Conservation (phyloP, 257 asterid genomes). For the Penstemon barbatus region DNA sequence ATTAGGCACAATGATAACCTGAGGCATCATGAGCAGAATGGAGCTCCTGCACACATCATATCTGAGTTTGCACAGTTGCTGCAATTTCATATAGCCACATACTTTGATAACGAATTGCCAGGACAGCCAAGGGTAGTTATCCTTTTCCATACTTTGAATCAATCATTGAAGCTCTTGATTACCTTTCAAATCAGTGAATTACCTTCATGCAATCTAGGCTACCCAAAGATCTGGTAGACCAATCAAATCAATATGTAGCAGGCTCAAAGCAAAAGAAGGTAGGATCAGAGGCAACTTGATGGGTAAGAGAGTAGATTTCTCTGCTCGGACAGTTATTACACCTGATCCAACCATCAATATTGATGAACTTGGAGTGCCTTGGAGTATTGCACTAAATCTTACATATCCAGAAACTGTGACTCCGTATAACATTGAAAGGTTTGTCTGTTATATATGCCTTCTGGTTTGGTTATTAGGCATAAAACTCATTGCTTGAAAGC, state of each 20-base stretch:
- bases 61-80: conserved; percentile 96
- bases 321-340: conserved; percentile 98
- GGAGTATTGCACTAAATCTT: conserved; percentile 98
- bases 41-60: conserved; percentile 98
- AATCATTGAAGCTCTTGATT: conserved; percentile 15
- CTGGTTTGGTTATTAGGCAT: conserved; percentile 22
- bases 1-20: conserved; percentile 94
- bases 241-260: conserved; percentile 93
- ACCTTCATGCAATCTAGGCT: conserved; percentile 55
- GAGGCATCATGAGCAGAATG: conserved; percentile 94
- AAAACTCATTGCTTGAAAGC: conserved; percentile 30
- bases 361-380: conserved; percentile 95
- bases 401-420: conserved; percentile 99
- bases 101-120: conserved; percentile 95
- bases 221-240: conserved; percentile 99
- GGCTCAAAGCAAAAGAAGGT: conserved; percentile 98
- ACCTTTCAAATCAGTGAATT: conserved; percentile 19
- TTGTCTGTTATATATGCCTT: conserved; percentile 14
- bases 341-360: conserved; percentile 99
- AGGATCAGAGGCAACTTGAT: conserved; percentile 96
- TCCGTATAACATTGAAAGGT: conserved; percentile 99
- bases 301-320: conserved; percentile 98
- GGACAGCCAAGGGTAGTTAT: conserved; percentile 93
- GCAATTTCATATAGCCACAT: conserved; percentile 97
- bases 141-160: conserved; percentile 3